Conservation (phyloP, 2,329 filamentous ascomycete species). For the Rhynchosporium secalis region DNA sequence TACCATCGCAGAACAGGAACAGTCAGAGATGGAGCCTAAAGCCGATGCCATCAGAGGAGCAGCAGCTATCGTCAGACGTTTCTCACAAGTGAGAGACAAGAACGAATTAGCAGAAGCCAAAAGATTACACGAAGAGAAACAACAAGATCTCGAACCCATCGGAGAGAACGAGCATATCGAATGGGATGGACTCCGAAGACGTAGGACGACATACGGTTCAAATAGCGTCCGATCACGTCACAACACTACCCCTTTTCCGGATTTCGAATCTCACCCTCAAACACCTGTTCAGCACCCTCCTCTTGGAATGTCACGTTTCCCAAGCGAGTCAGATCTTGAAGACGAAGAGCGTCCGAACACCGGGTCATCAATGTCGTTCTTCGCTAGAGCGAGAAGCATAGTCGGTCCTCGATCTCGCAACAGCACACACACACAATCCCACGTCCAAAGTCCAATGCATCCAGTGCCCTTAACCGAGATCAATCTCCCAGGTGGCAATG, state of each 20-base stretch:
- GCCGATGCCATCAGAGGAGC: slow-evolving; percentile 93
- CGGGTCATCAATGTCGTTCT: slow-evolving; percentile 56
- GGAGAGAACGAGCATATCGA: slow-evolving; percentile 75
- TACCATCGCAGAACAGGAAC: slow-evolving; percentile 90
- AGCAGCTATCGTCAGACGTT: slow-evolving; percentile 80
- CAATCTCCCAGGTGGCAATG: slow-evolving; percentile 48
- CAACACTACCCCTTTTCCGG: slow-evolving; percentile 37
- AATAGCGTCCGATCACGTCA: slow-evolving; percentile 38
- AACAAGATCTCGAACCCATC: slow-evolving; percentile 72
- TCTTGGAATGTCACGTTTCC: slow-evolving; percentile 84
- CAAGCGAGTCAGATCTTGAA: slow-evolving; percentile 62
- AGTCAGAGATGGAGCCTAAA: slow-evolving; percentile 94
- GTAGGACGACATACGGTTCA: slow-evolving; percentile 55
- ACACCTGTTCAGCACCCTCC: slow-evolving; percentile 62
- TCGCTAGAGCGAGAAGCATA: slow-evolving; percentile 45
- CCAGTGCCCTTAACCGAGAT: slow-evolving; percentile 65
- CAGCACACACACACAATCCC: slow-evolving; percentile 30
- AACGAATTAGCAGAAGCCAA: slow-evolving; percentile 79
- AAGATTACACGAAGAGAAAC: slow-evolving; percentile 76
- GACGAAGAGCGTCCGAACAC: slow-evolving; percentile 52
- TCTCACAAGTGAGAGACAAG: slow-evolving; percentile 74
- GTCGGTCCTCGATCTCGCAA: slow-evolving; percentile 26
- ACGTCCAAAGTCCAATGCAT: slow-evolving; percentile 56
- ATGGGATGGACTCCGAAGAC: slow-evolving; percentile 86
- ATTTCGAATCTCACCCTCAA: slow-evolving; percentile 33